phyloP scores from a whole-genome alignment of 306 rosid genomes.

The Gynostemma pentaphyllum region DNA sequence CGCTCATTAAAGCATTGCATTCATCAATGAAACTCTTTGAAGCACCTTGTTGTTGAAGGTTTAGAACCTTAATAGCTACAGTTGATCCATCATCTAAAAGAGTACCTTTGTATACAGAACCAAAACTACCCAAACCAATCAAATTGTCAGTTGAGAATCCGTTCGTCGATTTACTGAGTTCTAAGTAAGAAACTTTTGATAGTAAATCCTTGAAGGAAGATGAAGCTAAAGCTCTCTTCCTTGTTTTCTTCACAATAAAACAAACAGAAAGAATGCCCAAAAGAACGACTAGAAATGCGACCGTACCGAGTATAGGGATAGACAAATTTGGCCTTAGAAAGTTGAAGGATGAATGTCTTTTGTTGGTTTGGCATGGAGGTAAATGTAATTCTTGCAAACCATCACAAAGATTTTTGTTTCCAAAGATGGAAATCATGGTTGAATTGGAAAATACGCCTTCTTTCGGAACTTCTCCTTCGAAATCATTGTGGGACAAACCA shows the following conservation, averaged over 20 bases:
- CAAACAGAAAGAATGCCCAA: not conserved
- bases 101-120: constrained; percentile 28
- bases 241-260: not conserved
- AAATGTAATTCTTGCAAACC: constrained; percentile 19
- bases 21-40: not conserved
- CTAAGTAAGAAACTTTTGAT: constrained; percentile 18
- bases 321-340: constrained; percentile 8
- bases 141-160: constrained; percentile 24
- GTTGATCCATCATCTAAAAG: not conserved
- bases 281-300: constrained; percentile 7
- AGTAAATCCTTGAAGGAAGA: not conserved
- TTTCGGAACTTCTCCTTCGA: constrained; percentile 20
- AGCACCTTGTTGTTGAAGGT: not conserved
- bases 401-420: constrained; percentile 27
- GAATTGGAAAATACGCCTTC: constrained; percentile 23
- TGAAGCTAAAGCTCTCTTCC: constrained; percentile 3
- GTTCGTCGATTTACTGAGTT: constrained; percentile 14
- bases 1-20: constrained; percentile 13
- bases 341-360: not conserved
- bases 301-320: not conserved
- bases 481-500: constrained; percentile 24
- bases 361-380: constrained; percentile 9
- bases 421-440: constrained; percentile 10
- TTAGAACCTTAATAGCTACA: constrained; percentile 25
- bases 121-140: constrained; percentile 27